phyloP scores from a whole-genome alignment of 2,329 filamentous ascomycete species.

The Penicillium thymicola region DNA sequence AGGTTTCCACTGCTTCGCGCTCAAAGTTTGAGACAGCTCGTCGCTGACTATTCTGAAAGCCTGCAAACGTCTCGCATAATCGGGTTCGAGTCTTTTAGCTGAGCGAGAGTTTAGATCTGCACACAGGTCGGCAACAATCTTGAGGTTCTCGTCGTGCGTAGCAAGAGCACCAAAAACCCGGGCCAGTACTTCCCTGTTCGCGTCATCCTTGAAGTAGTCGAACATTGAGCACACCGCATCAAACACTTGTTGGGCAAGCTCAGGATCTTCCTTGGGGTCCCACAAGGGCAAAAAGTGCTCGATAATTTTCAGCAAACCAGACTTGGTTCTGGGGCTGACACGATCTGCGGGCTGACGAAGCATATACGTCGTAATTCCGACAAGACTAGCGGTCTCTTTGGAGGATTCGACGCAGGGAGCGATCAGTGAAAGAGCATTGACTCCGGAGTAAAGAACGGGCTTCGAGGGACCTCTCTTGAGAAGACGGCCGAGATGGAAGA shows the following conservation, averaged over 20 bases:
- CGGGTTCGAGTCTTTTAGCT: slow-evolving; percentile 69
- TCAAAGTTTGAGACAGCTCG: slow-evolving; percentile 58
- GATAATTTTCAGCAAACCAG: slow-evolving; percentile 73
- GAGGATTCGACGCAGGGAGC: slow-evolving; percentile 66
- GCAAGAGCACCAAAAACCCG: slow-evolving; percentile 71
- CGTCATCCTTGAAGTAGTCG: slow-evolving; percentile 80
- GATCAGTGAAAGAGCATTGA: slow-evolving; percentile 74
- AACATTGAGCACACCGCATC: slow-evolving; percentile 76
- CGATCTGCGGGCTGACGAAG: slow-evolving; percentile 79
- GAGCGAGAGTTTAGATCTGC: slow-evolving; percentile 77
- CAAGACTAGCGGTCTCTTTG: slow-evolving; percentile 65
- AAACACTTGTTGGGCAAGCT: slow-evolving; percentile 65
- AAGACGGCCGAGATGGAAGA: slow-evolving; percentile 52
- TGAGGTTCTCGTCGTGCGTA: slow-evolving; percentile 57
- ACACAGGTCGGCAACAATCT: slow-evolving; percentile 67
- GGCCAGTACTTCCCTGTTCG: slow-evolving; percentile 71
- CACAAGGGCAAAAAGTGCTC: slow-evolving; percentile 73
- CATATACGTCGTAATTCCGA: slow-evolving; percentile 76
- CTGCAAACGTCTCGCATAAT: slow-evolving; percentile 76
- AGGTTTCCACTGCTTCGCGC: slow-evolving; percentile 76
- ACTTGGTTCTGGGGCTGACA: slow-evolving; percentile 80
- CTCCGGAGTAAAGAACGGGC: slow-evolving; percentile 72
- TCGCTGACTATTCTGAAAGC: slow-evolving; percentile 73
- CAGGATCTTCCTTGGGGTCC: slow-evolving; percentile 53
- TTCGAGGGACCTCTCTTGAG: slow-evolving; percentile 62